Percentiles rank a stretch among this genome's conserved stretches.
phyloP scores from a whole-genome alignment of 441 rosid genomes.

The Lepidium campestre region DNA sequence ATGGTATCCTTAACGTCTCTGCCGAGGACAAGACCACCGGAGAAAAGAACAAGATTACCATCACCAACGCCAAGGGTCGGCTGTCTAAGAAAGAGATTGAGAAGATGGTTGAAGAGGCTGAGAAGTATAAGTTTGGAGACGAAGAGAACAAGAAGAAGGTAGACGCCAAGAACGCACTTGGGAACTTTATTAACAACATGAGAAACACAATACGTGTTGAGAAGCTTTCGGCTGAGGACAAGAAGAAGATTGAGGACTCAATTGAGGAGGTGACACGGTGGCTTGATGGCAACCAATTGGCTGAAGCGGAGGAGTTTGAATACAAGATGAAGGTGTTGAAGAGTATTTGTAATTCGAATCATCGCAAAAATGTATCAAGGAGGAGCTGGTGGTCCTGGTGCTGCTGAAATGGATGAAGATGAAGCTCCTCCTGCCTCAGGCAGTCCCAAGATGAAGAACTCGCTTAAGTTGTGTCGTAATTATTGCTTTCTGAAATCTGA shows the following conservation, averaged over 20 bases:
- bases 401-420: slow-evolving; percentile 27
- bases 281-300: slow-evolving; percentile 54
- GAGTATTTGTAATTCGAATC: slow-evolving; percentile 54
- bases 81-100: slow-evolving; percentile 57
- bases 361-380: slow-evolving; percentile 53
- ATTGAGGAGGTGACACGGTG: slow-evolving; percentile 41
- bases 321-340: slow-evolving; percentile 60
- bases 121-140: slow-evolving; percentile 57
- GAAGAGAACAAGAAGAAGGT: slow-evolving; percentile 61
- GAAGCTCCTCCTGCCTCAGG: slow-evolving; percentile 41
- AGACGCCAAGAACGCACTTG: slow-evolving; percentile 52
- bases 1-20: slow-evolving; percentile 58
- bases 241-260: slow-evolving; percentile 51
- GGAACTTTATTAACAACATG: slow-evolving; percentile 59
- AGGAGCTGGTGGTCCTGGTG: slow-evolving; percentile 35
- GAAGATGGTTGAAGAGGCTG: slow-evolving; percentile 65
- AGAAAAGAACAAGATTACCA: slow-evolving; percentile 57
- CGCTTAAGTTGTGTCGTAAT: slow-evolving; percentile 11
- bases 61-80: slow-evolving; percentile 62
- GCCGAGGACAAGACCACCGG: slow-evolving; percentile 64
- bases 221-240: slow-evolving; percentile 38
- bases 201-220: slow-evolving; percentile 53
- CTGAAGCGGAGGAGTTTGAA: slow-evolving; percentile 51
- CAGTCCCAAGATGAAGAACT: slow-evolving; percentile 32
- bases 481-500: neutral